These are phyloP conservation scores for Linum tenue DNA, from an alignment of 345 rosid species.

Conservation along the genomic window DNA sequence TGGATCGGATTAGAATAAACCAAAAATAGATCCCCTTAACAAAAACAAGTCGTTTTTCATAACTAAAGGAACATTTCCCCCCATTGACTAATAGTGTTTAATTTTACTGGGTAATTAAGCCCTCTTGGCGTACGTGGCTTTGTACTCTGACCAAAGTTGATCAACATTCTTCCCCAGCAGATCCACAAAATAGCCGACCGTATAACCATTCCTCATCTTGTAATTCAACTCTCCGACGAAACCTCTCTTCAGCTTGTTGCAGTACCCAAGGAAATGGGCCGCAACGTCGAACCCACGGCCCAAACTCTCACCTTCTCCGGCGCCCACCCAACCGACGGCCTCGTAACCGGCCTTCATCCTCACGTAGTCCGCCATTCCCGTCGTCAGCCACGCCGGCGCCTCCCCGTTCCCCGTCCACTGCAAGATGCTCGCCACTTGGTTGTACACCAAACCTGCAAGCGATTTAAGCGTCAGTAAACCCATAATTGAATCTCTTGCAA, in stretches of 20 bases:
- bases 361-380: slow-evolving; percentile 13
- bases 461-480: too few species aligned
- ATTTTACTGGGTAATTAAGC: too few species aligned
- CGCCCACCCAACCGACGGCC: background rate
- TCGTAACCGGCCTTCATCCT: slow-evolving; percentile 9
- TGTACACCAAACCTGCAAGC: background rate
- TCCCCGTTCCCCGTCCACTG: slow-evolving; percentile 4
- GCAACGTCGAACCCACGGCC: slow-evolving; percentile 12
- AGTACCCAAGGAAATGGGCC: slow-evolving; percentile 11
- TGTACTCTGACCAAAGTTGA: background rate
- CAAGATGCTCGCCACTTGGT: background rate
- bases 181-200: background rate
- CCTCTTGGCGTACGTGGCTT: background rate
- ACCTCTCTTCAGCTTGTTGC: background rate
- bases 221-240: slow-evolving; percentile 14
- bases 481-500: too few species aligned
- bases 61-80: too few species aligned
- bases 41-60: too few species aligned
- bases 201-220: slow-evolving; percentile 9
- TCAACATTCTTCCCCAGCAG: slow-evolving; percentile 9
- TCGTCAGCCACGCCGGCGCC: slow-evolving; percentile 9
- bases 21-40: too few species aligned
- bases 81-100: too few species aligned
- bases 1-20: too few species aligned
- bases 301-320: slow-evolving; percentile 14